Conservation (phyloP, 2,329 filamentous ascomycete genomes). For the Beauveria sp. region DNA sequence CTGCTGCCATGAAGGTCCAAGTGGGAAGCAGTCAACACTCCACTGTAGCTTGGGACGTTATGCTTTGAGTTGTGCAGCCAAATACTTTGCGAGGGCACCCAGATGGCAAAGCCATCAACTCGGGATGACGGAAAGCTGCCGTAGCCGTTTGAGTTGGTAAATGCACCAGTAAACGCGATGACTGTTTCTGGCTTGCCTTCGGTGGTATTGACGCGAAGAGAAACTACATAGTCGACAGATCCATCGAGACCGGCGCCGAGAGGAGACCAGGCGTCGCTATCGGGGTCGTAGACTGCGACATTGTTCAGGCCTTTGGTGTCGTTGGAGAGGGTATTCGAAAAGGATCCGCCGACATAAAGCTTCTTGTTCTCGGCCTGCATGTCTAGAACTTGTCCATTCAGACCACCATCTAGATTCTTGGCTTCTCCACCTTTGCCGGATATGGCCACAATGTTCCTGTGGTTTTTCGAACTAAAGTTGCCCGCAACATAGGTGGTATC, state of each 20-base stretch:
- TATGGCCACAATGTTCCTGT: conserved; percentile 72
- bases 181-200: conserved; percentile 60
- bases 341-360: conserved; percentile 79
- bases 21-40: conserved; percentile 61
- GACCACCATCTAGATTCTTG: conserved; percentile 58
- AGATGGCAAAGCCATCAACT: conserved; percentile 75
- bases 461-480: conserved; percentile 64
- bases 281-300: conserved; percentile 67
- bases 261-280: conserved; percentile 62
- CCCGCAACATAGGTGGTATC: conserved; percentile 70
- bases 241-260: conserved; percentile 85
- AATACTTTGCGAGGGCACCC: conserved; percentile 77
- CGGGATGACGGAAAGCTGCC: conserved; percentile 51
- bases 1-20: conserved; percentile 56
- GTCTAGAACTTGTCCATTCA: conserved; percentile 70
- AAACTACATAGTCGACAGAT: conserved; percentile 64
- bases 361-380: conserved; percentile 59
- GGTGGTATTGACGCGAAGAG: conserved; percentile 73
- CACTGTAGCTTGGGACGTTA: conserved; percentile 58
- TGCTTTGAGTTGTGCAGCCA: conserved; percentile 78
- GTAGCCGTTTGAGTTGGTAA: conserved; percentile 64
- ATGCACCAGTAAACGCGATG: conserved; percentile 73
- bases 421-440: conserved; percentile 50
- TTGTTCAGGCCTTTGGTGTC: conserved; percentile 60
- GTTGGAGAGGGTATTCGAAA: conserved; percentile 63